Evolutionary conservation across 345 rosid genomes (phyloP), one percentile per base, ranked within the genome.

Genomic region (Streptanthus diversifolius): DNA sequence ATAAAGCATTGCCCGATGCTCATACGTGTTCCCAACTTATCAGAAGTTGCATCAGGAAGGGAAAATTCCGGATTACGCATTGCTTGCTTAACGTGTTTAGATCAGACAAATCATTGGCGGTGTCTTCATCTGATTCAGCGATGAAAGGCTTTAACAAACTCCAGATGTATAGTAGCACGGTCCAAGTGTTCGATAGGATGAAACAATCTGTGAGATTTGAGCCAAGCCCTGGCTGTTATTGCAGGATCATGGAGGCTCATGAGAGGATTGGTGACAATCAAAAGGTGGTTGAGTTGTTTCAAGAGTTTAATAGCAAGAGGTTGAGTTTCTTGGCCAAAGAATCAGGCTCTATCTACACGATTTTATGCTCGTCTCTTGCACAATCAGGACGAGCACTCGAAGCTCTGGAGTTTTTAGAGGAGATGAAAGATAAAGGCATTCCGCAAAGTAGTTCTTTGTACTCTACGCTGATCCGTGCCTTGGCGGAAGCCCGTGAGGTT

Each of bases 101-200:
- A 78, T 51, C 80, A 33, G 79, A 84, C 36, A 30, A 55, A 37
- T 71, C 63, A 66, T 22, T 80, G 49, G 81, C 85, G 18, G 75
- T 84, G 29, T 68, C 83, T 74, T 83, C 88, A 30, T 82, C 86
- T 70, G 80, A 74, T 60, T 75, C 95, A 15, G 95, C 93, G 11
- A 86, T 92, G 95, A 79, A 67, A 79, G 91, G 86, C 32, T 92
- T 85, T 33, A 92, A 92, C 76, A 86, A 87, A 70, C 79, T 90
- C 32, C 96, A 92, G 54, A 90, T 92, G 98, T 92, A 76, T 75
- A 77, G 88, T 48, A 82, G 88, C 78, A 83, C 95, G 18, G 63
- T 87, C 62, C 49, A 54, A 13, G 82, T 84, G 33, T 82, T 80
- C 41, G 82, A 83, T 58, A 85, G 66, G 65, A 68, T 90, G 84